A percentile compares a stretch with the other conserved stretches of the same genome.
Conservation (phyloP, 495 filamentous ascomycete species). For the Pyrenula massariospora region DNA sequence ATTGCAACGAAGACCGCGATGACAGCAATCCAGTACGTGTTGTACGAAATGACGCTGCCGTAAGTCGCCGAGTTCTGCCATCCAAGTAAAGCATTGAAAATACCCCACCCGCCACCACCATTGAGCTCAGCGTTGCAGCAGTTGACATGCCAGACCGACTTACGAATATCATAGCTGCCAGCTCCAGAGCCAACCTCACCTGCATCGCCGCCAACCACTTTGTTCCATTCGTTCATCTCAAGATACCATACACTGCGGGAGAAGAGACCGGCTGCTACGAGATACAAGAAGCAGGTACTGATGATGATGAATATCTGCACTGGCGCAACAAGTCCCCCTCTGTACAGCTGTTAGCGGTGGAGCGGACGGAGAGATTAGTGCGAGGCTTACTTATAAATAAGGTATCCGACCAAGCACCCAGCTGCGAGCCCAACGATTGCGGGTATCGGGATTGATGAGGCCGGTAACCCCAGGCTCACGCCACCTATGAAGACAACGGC, state of each 20-base stretch:
- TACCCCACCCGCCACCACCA: constrained; percentile 76
- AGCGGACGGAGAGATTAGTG: too few relatives aligned
- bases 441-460: constrained; percentile 59
- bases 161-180: constrained; percentile 76
- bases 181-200: constrained; percentile 64
- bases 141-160: constrained; percentile 88
- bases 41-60: constrained; percentile 70
- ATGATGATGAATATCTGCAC: constrained; percentile 70
- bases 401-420: constrained; percentile 51
- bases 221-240: constrained; percentile 52
- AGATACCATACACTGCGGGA: constrained; percentile 67
- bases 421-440: constrained; percentile 56
- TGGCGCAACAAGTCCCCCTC: constrained; percentile 50
- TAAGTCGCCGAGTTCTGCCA: constrained; percentile 89
- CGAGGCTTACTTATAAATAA: constrained; percentile 62
- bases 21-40: constrained; percentile 69
- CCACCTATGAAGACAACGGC: constrained; percentile 74
- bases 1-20: constrained; percentile 49
- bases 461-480: constrained; percentile 64
- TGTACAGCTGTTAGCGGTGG: too few relatives aligned
- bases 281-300: constrained; percentile 75
- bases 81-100: constrained; percentile 72
- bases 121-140: constrained; percentile 65
- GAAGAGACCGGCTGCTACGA: constrained; percentile 77
- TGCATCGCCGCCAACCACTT: constrained; percentile 57